Percentiles rank a stretch among this genome's conserved stretches.
These are phyloP conservation scores for Rhododendron mucronatum DNA, from an alignment of 148 eudicot genomes.

Conservation along the genomic window DNA sequence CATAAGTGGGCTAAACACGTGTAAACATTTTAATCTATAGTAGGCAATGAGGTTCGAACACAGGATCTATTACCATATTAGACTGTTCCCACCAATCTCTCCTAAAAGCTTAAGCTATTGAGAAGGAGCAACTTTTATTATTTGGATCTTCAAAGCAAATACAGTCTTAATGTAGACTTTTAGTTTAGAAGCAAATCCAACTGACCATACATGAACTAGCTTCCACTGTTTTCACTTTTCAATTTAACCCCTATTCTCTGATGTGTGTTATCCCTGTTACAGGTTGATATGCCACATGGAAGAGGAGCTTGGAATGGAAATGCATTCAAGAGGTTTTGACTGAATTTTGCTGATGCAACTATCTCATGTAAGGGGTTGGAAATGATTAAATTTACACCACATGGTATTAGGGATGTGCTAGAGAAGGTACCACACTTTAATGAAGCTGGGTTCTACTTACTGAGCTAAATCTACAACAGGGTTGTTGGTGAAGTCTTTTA, in stretches of 20 bases:
- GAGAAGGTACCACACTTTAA: neutral
- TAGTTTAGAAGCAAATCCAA: neutral
- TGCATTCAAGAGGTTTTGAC: neutral
- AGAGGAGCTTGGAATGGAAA: neutral
- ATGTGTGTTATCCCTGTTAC: neutral
- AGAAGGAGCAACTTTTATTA: no score
- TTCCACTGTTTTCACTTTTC: neutral
- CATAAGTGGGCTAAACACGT: neutral
- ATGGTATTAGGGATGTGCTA: neutral
- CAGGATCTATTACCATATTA: no score
- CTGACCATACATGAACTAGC: neutral
- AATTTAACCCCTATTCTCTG: neutral
- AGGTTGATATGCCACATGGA: neutral
- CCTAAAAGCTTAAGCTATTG: neutral
- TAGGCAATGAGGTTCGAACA: neutral
- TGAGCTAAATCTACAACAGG: neutral
- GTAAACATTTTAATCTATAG: neutral
- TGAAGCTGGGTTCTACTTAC: neutral
- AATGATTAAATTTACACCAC: neutral
- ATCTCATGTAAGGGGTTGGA: neutral
- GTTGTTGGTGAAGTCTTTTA: neutral
- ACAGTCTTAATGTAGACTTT: neutral
- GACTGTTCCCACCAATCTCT: neutral
- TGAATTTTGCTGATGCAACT: neutral
- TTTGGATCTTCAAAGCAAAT: neutral